phyloP scores from a whole-genome alignment of 768 basidiomycete genomes.

The Cystobasidium ongulense region DNA sequence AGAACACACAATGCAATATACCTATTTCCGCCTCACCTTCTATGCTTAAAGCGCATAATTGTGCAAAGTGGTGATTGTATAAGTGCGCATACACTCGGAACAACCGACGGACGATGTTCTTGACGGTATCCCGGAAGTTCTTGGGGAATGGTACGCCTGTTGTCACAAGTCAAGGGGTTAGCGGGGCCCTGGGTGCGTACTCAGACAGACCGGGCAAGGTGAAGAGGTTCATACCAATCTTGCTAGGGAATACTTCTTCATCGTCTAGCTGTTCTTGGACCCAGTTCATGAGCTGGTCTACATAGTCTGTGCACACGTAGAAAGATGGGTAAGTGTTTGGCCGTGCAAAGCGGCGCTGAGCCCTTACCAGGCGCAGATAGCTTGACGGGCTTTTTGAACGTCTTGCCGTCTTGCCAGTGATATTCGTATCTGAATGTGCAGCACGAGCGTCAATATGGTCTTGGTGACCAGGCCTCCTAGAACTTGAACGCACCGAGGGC shows the following conservation, averaged over 20 bases:
- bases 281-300: slow-evolving; percentile 99
- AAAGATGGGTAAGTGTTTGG: slow-evolving; percentile 44
- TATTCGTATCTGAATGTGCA: slow-evolving; percentile 66
- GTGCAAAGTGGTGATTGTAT: slow-evolving; percentile 98
- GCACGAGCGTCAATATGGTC: not conserved
- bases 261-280: slow-evolving; percentile 86
- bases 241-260: slow-evolving; percentile 83
- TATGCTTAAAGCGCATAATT: slow-evolving; percentile 93
- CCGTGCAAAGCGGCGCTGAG: not conserved
- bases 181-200: too few species aligned
- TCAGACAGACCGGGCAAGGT: not conserved
- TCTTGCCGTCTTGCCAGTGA: slow-evolving; percentile 83
- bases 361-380: slow-evolving; percentile 61
- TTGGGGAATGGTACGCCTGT: slow-evolving; percentile 81
- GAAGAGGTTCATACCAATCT: slow-evolving; percentile 59
- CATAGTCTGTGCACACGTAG: slow-evolving; percentile 58
- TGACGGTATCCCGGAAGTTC: slow-evolving; percentile 80
- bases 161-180: not conserved
- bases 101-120: slow-evolving; percentile 79
- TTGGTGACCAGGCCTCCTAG: not conserved
- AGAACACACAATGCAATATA: not conserved
- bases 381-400: slow-evolving; percentile 82
- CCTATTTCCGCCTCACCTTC: slow-evolving; percentile 62
- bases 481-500: slow-evolving; percentile 58
- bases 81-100: slow-evolving; percentile 98